Conservation (phyloP, 176 grass and related monocot species). For the Rhynchospora tenuis region DNA sequence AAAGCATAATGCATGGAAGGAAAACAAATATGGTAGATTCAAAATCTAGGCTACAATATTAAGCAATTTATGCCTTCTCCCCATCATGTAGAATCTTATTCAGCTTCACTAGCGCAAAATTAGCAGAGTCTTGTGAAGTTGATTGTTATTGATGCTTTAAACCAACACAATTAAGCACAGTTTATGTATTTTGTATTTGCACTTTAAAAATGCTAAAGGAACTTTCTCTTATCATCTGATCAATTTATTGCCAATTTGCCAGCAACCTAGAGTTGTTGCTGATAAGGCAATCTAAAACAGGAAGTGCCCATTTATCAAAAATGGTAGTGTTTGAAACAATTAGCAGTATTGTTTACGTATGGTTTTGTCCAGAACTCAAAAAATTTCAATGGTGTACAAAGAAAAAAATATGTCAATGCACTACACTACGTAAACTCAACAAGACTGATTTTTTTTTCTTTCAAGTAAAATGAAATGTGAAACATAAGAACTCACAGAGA, state of each 20-base stretch:
- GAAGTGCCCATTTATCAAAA: neutral
- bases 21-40: neutral
- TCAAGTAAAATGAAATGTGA: neutral
- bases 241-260: neutral
- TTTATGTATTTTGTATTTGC: neutral
- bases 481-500: slow-evolving; percentile 53
- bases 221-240: neutral
- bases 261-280: neutral
- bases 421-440: neutral
- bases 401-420: neutral
- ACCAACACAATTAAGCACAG: neutral
- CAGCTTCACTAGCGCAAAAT: no score
- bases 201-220: neutral
- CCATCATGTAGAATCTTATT: no score
- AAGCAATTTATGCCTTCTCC: neutral
- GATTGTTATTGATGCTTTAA: neutral
- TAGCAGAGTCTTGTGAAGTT: no score
- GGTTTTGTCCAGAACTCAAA: no score
- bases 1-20: neutral
- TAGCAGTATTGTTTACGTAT: neutral
- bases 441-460: no score
- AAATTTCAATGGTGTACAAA: no score
- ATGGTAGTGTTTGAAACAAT: neutral
- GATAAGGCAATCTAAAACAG: neutral
- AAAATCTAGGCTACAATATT: neutral